A percentile compares a stretch with the other conserved stretches of the same genome.
phyloP scores from a whole-genome alignment of 164 flowering plant species.

The Santalum album region DNA sequence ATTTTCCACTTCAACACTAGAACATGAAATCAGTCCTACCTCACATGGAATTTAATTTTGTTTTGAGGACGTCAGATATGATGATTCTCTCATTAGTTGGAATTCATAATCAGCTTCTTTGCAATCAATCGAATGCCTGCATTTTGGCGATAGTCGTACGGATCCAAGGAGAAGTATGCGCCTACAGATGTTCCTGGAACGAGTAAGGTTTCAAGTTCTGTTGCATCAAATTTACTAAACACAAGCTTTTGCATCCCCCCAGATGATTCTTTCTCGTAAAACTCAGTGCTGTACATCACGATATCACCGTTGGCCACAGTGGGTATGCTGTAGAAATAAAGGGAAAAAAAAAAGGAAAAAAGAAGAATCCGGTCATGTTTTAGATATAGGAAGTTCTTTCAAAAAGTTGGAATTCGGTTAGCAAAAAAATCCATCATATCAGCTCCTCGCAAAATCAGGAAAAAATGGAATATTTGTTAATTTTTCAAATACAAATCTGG shows the following conservation, averaged over 20 bases:
- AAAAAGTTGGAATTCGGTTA: no score
- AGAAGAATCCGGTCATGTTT: background rate
- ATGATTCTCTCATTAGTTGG: constrained; percentile 9
- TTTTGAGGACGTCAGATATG: background rate
- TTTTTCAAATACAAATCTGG: no score
- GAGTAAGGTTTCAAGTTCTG: constrained; percentile 53
- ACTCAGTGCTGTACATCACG: constrained; percentile 47
- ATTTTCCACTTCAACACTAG: background rate
- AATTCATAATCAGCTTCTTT: constrained; percentile 33
- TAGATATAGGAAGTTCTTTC: background rate
- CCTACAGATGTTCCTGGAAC: constrained; percentile 49
- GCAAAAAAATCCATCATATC: no score
- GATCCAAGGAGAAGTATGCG: constrained; percentile 58
- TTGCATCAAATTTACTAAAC: constrained; percentile 45
- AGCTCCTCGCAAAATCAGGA: no score
- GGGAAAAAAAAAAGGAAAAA: background rate
- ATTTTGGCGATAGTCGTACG: constrained; percentile 64
- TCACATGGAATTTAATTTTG: background rate
- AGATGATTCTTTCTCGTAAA: constrained; percentile 54
- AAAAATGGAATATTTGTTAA: no score
- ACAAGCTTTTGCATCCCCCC: constrained; percentile 38
- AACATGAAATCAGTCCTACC: background rate
- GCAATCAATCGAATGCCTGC: constrained; percentile 80
- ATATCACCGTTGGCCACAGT: constrained; percentile 36
- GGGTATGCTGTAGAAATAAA: constrained; percentile 49